A percentile compares a stretch with the other conserved stretches of the same genome.
phyloP scores from a whole-genome alignment of 306 rosid genomes.

The Datisca glomerata region DNA sequence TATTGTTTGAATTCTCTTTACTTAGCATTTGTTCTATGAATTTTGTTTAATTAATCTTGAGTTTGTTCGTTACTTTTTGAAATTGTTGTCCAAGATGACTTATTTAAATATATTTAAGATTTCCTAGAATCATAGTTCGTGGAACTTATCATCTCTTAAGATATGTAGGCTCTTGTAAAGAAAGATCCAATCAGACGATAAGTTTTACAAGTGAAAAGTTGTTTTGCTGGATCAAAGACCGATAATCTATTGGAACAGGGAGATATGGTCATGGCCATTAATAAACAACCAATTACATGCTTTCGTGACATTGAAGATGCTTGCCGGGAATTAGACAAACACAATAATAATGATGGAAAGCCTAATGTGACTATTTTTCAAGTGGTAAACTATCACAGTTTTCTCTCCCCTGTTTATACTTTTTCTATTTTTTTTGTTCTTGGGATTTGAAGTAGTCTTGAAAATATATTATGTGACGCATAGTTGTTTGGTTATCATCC shows the following conservation, averaged over 20 bases:
- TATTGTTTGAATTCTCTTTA: too few species aligned
- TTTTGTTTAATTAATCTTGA: too few species aligned
- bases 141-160: too few species aligned
- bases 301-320: slow-evolving; percentile 76
- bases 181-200: slow-evolving; percentile 89
- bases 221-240: slow-evolving; percentile 90
- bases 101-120: too few species aligned
- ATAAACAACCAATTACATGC: slow-evolving; percentile 92
- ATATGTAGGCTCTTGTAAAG: slow-evolving; percentile 86
- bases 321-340: slow-evolving; percentile 64
- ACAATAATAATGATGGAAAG: slow-evolving; percentile 30
- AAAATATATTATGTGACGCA: too few species aligned
- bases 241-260: slow-evolving; percentile 89
- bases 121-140: too few species aligned
- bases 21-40: too few species aligned
- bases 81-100: too few species aligned
- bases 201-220: slow-evolving; percentile 89
- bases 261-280: slow-evolving; percentile 90
- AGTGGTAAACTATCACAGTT: slow-evolving; percentile 38
- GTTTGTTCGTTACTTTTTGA: too few species aligned
- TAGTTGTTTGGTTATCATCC: too few species aligned
- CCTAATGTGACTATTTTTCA: slow-evolving; percentile 81
- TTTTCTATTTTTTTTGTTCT: too few species aligned
- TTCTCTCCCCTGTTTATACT: too few species aligned
- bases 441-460: slow-evolving; percentile 2